A percentile compares a stretch with the other conserved stretches of the same genome.
These are phyloP conservation scores for Penicillium digitatum DNA, from an alignment of 2,329 filamentous ascomycete genomes.

Conservation along the genomic window DNA sequence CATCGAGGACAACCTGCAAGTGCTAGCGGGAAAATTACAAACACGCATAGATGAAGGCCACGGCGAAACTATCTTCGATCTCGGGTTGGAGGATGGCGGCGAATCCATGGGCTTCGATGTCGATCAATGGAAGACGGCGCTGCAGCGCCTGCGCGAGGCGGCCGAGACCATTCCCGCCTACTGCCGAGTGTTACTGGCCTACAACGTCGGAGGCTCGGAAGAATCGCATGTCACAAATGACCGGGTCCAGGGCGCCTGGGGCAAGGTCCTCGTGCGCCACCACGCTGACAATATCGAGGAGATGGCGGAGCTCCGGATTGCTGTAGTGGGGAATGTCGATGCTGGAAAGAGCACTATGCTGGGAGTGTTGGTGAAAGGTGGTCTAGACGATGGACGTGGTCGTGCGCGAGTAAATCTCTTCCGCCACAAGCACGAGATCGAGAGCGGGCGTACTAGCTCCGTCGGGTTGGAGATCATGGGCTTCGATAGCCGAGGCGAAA, in stretches of 20 bases:
- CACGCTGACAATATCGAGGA: constrained; percentile 71
- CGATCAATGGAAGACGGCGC: constrained; percentile 70
- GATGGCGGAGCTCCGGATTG: constrained; percentile 92
- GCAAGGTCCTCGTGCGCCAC: constrained; percentile 82
- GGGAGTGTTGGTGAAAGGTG: constrained; percentile 91
- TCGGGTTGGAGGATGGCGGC: constrained; percentile 86
- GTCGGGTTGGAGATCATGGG: constrained; percentile 99
- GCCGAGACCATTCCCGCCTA: constrained; percentile 66
- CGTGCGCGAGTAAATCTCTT: constrained; percentile 94
- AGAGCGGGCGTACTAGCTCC: constrained; percentile 89
- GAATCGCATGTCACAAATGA: constrained; percentile 63
- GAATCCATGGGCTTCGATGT: constrained; percentile 74
- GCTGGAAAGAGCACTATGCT: constrained; percentile 96
- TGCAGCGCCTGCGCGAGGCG: constrained; percentile 62
- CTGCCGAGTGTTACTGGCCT: constrained; percentile 79
- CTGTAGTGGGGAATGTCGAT: constrained; percentile 96
- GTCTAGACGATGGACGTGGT: constrained; percentile 88
- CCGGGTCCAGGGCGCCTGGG: constrained; percentile 70
- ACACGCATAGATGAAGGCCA: constrained; percentile 74
- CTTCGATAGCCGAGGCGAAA: constrained; percentile 80
- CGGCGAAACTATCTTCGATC: constrained; percentile 84
- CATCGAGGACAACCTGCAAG: constrained; percentile 56
- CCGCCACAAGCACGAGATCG: constrained; percentile 95
- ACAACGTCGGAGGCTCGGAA: constrained; percentile 74
- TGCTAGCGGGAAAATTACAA: constrained; percentile 63